Percentiles rank a stretch among this genome's conserved stretches.
These are phyloP conservation scores for Mycena pura DNA, from an alignment of 768 basidiomycete genomes.

Conservation along the genomic window DNA sequence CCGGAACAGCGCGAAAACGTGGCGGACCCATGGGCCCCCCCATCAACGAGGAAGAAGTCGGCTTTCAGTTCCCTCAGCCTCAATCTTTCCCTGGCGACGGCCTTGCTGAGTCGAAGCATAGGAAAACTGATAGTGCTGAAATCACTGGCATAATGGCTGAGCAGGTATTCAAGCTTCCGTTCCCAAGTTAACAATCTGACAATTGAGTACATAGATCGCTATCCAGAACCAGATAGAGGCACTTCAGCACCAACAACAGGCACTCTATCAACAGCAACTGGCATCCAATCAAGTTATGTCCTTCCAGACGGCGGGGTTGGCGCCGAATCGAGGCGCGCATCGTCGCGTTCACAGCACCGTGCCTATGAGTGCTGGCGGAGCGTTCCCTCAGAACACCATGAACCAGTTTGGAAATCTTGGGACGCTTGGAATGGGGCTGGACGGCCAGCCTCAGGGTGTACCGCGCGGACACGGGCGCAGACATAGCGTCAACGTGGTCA, in stretches of 20 bases:
- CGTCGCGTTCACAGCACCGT: slow-evolving; percentile 89
- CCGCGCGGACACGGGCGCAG: slow-evolving; percentile 88
- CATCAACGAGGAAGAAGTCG: slow-evolving; percentile 81
- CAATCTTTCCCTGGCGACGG: slow-evolving; percentile 46
- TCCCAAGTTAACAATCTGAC: slow-evolving; percentile 7
- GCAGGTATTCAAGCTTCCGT: slow-evolving; percentile 66
- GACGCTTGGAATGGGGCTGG: slow-evolving; percentile 62
- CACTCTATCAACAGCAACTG: slow-evolving; percentile 87
- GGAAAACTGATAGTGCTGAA: slow-evolving; percentile 74
- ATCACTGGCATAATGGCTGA: slow-evolving; percentile 93
- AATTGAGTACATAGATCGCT: slow-evolving; percentile 67
- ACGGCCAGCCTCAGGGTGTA: slow-evolving; percentile 67
- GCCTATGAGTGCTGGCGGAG: slow-evolving; percentile 57
- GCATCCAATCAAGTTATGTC: slow-evolving; percentile 87
- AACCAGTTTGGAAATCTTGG: slow-evolving; percentile 67
- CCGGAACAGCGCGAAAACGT: slow-evolving; percentile 53
- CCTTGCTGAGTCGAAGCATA: slow-evolving; percentile 48
- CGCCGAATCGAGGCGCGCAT: slow-evolving; percentile 63
- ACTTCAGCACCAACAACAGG: slow-evolving; percentile 89
- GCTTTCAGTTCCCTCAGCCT: slow-evolving; percentile 86
- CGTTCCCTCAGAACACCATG: slow-evolving; percentile 63
- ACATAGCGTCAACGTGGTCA: slow-evolving; percentile 92
- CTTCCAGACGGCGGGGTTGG: slow-evolving; percentile 78
- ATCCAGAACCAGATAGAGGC: slow-evolving; percentile 91
- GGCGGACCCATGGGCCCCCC: slow-evolving; percentile 68